phyloP scores from a whole-genome alignment of 2,329 filamentous ascomycete genomes.

The Davidsoniella australis region DNA sequence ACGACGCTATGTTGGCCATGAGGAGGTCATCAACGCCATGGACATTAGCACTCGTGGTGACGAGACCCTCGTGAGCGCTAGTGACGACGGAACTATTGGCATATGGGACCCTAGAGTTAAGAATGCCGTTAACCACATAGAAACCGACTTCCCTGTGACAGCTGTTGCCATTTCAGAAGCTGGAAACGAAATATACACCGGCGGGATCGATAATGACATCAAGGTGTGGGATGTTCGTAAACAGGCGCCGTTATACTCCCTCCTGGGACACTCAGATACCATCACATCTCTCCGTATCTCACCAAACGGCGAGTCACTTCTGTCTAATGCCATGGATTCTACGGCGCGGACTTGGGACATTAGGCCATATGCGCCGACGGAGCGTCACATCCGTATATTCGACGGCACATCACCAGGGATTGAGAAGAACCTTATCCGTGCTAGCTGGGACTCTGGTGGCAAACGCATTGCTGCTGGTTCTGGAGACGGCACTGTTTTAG shows the following conservation, averaged over 20 bases:
- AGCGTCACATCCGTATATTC: slow-evolving; percentile 72
- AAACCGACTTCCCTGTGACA: slow-evolving; percentile 84
- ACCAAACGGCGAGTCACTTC: slow-evolving; percentile 73
- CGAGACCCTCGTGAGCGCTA: slow-evolving; percentile 76
- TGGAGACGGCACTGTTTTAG: slow-evolving; percentile 75
- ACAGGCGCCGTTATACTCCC: slow-evolving; percentile 70
- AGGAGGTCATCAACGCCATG: slow-evolving; percentile 86
- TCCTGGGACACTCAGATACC: slow-evolving; percentile 82
- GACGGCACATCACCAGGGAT: slow-evolving; percentile 78
- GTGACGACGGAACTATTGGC: slow-evolving; percentile 83
- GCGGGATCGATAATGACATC: slow-evolving; percentile 93
- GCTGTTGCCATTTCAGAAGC: slow-evolving; percentile 83
- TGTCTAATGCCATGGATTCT: slow-evolving; percentile 87
- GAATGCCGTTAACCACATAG: slow-evolving; percentile 69
- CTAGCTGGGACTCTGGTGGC: slow-evolving; percentile 76
- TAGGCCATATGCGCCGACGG: slow-evolving; percentile 76
- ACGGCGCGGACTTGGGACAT: slow-evolving; percentile 95
- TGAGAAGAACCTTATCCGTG: slow-evolving; percentile 81
- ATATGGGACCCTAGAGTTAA: slow-evolving; percentile 94
- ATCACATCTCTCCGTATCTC: slow-evolving; percentile 83
- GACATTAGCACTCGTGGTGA: slow-evolving; percentile 81
- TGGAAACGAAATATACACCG: slow-evolving; percentile 87
- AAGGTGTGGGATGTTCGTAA: slow-evolving; percentile 94
- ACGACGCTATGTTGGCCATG: slow-evolving; percentile 79
- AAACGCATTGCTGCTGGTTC: slow-evolving; percentile 79